phyloP scores from a whole-genome alignment of 2,329 filamentous ascomycete species.

The Exophiala lecanii-corni region DNA sequence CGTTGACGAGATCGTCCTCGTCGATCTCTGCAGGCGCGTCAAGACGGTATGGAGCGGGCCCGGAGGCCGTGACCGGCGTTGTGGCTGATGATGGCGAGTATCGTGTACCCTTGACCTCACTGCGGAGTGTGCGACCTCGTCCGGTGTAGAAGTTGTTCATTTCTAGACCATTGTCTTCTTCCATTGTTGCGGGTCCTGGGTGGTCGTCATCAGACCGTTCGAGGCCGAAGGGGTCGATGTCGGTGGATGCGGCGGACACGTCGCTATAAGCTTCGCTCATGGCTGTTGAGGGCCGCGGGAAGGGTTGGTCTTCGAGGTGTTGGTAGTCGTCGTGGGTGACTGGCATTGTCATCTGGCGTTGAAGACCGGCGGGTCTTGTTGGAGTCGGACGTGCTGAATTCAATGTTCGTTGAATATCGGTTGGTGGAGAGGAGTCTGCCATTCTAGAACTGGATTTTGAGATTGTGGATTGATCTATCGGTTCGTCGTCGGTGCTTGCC shows the following conservation, averaged over 20 bases:
- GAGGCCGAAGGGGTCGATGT: conserved; percentile 26
- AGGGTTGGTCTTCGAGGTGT: conserved; percentile 18
- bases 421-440: conserved; percentile 13
- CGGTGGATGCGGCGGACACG: conserved; percentile 21
- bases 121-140: conserved; percentile 22
- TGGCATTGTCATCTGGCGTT: conserved; percentile 26
- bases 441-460: background rate
- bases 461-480: background rate
- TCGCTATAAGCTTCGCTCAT: conserved; percentile 25
- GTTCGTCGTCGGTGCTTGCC: conserved; percentile 9
- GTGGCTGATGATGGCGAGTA: conserved; percentile 6
- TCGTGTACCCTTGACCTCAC: conserved; percentile 3
- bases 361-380: conserved; percentile 20
- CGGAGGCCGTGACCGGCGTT: conserved; percentile 14
- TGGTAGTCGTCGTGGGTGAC: conserved; percentile 24
- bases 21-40: conserved; percentile 14
- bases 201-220: conserved; percentile 22
- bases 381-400: conserved; percentile 15
- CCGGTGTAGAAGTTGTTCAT: conserved; percentile 19
- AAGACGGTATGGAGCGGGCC: conserved; percentile 14
- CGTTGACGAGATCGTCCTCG: conserved; percentile 10
- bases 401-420: conserved; percentile 3
- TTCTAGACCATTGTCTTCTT: conserved; percentile 16
- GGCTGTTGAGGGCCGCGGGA: conserved; percentile 23
- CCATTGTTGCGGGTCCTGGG: conserved; percentile 22